These are phyloP conservation scores for Physocladia obscura DNA, from an alignment of 192 early-diverging fungal species.

Conservation along the genomic window DNA sequence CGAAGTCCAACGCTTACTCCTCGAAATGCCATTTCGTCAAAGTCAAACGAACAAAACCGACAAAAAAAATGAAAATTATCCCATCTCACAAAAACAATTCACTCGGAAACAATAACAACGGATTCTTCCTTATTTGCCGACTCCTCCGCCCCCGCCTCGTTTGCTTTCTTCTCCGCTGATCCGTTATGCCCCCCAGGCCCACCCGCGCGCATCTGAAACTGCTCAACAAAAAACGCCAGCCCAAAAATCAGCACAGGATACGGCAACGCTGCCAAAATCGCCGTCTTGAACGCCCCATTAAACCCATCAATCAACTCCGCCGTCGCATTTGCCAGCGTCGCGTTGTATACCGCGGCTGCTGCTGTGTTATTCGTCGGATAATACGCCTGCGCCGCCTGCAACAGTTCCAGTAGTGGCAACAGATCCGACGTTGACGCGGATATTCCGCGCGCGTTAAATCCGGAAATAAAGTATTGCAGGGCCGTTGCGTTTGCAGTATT, in stretches of 20 bases:
- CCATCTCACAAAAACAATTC: too few species aligned
- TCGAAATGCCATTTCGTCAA: too few species aligned
- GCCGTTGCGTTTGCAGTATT: constrained; percentile 37
- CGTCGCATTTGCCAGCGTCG: background rate
- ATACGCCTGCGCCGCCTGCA: background rate
- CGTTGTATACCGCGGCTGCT: background rate
- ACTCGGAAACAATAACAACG: too few species aligned
- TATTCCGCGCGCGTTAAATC: constrained; percentile 1
- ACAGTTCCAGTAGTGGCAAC: constrained; percentile 8
- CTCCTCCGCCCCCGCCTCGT: too few species aligned
- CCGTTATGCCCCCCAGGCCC: background rate
- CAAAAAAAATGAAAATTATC: too few species aligned
- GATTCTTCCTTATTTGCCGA: too few species aligned
- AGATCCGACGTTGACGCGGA: constrained; percentile 3
- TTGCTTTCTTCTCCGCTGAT: too few species aligned
- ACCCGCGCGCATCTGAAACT: constrained; percentile 19
- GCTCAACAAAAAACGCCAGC: constrained; percentile 37
- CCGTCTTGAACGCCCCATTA: constrained; percentile 19
- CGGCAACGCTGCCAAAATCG: constrained; percentile 28
- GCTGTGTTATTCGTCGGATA: background rate
- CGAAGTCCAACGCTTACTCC: constrained; percentile 19
- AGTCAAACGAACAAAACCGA: too few species aligned
- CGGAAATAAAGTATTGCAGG: background rate
- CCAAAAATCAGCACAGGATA: constrained; percentile 42
- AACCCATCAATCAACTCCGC: constrained; percentile 29